Evolutionary conservation across 768 basidiomycete genomes (phyloP).

Genomic region (Kwoniella botswanensis): DNA sequence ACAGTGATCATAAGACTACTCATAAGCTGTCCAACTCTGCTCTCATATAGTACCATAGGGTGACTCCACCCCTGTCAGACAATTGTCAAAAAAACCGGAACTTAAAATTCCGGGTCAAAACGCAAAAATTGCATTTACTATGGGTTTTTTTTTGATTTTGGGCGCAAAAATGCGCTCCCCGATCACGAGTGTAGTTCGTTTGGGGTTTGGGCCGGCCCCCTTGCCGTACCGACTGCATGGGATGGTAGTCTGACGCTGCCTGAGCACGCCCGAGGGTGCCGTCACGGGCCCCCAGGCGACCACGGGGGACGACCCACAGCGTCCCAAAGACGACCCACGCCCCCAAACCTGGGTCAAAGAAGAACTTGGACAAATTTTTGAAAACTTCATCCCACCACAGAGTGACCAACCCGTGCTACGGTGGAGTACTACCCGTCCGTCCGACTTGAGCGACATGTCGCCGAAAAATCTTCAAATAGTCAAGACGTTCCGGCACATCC

Average conservation of each 20-base stretch:
- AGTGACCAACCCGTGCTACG: not conserved
- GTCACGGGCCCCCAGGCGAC: not conserved
- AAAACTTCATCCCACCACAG: slow-evolving; percentile 6
- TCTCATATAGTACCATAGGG: slow-evolving; percentile 27
- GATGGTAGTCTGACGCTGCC: not conserved
- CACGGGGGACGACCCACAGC: not conserved
- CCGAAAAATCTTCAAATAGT: slow-evolving; percentile 2
- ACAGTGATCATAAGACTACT: not conserved
- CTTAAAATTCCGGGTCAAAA: slow-evolving; percentile 24
- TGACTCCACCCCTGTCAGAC: slow-evolving; percentile 11
- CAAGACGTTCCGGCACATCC: not conserved
- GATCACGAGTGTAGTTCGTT: slow-evolving; percentile 16
- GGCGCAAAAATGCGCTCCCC: slow-evolving; percentile 13
- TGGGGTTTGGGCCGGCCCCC: not conserved
- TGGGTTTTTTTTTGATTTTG: slow-evolving; percentile 24
- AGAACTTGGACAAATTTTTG: slow-evolving; percentile 66
- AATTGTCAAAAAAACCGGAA: slow-evolving; percentile 24
- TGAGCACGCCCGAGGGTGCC: not conserved
- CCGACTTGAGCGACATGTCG: not conserved
- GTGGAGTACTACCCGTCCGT: slow-evolving; percentile 11
- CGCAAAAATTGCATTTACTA: slow-evolving; percentile 24
- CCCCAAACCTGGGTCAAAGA: slow-evolving; percentile 75
- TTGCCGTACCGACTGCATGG: not conserved
- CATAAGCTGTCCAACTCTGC: not conserved
- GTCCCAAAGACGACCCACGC: slow-evolving; percentile 70